Conservation (phyloP, 495 filamentous ascomycete genomes). For the Penicillium robsamsonii region DNA sequence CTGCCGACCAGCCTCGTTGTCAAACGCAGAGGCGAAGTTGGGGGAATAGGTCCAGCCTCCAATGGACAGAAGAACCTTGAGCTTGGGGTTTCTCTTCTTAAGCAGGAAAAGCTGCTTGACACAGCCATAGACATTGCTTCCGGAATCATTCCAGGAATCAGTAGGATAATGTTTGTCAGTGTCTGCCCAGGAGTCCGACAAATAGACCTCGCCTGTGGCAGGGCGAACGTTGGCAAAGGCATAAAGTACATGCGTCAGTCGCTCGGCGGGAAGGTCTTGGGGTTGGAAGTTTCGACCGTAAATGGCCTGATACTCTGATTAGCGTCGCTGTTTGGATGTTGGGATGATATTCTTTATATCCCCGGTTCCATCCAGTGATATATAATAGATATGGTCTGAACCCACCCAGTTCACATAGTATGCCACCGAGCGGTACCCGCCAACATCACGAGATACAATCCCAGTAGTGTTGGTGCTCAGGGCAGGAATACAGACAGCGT, state of each 20-base stretch:
- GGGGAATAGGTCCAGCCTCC: constrained; percentile 79
- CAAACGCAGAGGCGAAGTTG: constrained; percentile 68
- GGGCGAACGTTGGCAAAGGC: constrained; percentile 70
- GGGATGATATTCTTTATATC: neutral
- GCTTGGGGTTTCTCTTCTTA: constrained; percentile 72
- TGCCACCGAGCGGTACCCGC: constrained; percentile 65
- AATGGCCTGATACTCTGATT: constrained; percentile 53
- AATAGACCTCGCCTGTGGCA: constrained; percentile 60
- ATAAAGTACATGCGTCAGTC: constrained; percentile 85
- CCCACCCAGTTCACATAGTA: constrained; percentile 81
- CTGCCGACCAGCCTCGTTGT: constrained; percentile 54
- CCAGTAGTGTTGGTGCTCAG: constrained; percentile 2
- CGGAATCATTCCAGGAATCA: constrained; percentile 69
- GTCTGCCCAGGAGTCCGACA: constrained; percentile 80
- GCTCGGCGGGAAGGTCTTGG: constrained; percentile 69
- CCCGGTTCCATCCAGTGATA: neutral
- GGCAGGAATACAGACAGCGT: constrained; percentile 12
- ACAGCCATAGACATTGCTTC: constrained; percentile 82
- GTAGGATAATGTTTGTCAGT: constrained; percentile 73
- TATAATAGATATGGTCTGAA: neutral
- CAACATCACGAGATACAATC: constrained; percentile 17
- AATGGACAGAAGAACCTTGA: constrained; percentile 65
- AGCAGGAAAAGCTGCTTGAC: constrained; percentile 82
- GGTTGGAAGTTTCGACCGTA: constrained; percentile 72
- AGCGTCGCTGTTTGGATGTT: neutral